phyloP scores from a whole-genome alignment of 148 eudicot species.

The Rhododendron williamsianum region DNA sequence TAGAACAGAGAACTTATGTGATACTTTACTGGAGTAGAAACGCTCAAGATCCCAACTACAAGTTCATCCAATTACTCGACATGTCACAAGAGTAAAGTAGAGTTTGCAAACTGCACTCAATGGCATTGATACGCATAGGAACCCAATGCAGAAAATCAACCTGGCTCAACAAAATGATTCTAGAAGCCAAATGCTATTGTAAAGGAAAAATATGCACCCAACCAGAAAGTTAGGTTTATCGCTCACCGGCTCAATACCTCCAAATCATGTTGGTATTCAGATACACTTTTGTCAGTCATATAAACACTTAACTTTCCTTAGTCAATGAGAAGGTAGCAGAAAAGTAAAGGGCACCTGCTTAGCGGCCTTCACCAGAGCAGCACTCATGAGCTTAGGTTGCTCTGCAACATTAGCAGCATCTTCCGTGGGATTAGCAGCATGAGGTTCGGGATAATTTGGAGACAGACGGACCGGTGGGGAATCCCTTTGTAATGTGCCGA shows the following conservation, averaged over 20 bases:
- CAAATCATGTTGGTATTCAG: not conserved
- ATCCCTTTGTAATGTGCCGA: slow-evolving; percentile 87
- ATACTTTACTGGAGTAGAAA: not conserved
- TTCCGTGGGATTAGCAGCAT: slow-evolving; percentile 36
- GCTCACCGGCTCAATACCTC: not conserved
- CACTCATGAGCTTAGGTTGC: slow-evolving; percentile 66
- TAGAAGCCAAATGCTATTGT: not conserved
- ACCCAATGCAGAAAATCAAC: not conserved
- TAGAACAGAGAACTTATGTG: not conserved
- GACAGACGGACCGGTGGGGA: slow-evolving; percentile 90
- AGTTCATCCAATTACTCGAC: not conserved
- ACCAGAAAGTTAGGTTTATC: not conserved
- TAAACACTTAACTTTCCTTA: not conserved
- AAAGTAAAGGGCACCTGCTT: slow-evolving; percentile 50
- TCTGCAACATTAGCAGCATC: slow-evolving; percentile 50
- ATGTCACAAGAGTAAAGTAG: not conserved
- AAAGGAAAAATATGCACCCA: not conserved
- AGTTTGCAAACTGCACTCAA: not conserved
- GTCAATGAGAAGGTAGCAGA: not conserved
- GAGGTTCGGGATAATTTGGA: slow-evolving; percentile 87
- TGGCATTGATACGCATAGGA: not conserved
- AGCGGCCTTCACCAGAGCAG: slow-evolving; percentile 84
- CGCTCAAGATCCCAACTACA: not conserved
- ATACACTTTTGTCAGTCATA: not conserved
- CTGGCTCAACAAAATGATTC: not conserved